Percentiles rank a stretch among this genome's conserved stretches.
phyloP scores from a whole-genome alignment of 257 asterid genomes.

The Anisodus acutangulus region DNA sequence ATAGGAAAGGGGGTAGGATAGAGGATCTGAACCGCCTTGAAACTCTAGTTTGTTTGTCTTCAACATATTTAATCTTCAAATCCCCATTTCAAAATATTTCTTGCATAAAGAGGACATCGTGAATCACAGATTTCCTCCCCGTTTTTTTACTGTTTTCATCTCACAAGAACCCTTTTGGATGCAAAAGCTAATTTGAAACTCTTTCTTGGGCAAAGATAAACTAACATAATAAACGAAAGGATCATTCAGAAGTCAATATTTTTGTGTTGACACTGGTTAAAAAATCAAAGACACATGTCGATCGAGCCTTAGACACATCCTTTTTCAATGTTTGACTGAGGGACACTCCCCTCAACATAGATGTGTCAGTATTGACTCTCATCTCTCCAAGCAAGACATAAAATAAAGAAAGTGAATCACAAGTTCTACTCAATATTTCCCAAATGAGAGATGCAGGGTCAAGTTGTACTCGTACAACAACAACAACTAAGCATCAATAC shows the following conservation, averaged over 20 bases:
- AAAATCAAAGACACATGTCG: background rate
- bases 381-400: conserved; percentile 13
- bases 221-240: background rate
- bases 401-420: background rate
- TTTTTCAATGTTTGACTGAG: background rate
- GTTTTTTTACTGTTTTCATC: background rate
- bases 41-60: conserved; percentile 2
- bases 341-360: background rate
- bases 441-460: conserved; percentile 11
- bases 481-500: background rate
- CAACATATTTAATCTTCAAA: background rate
- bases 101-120: background rate
- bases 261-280: background rate
- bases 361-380: background rate
- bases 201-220: background rate
- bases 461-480: background rate
- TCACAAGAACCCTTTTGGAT: background rate
- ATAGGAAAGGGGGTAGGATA: conserved; percentile 16
- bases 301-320: conserved; percentile 11
- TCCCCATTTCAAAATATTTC: background rate
- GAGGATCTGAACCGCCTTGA: conserved; percentile 7
- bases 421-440: background rate
- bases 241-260: conserved; percentile 20
- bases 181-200: background rate
- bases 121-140: background rate